Evolutionary conservation across 345 rosid genomes (phyloP).

Genomic region (Salix udensis): DNA sequence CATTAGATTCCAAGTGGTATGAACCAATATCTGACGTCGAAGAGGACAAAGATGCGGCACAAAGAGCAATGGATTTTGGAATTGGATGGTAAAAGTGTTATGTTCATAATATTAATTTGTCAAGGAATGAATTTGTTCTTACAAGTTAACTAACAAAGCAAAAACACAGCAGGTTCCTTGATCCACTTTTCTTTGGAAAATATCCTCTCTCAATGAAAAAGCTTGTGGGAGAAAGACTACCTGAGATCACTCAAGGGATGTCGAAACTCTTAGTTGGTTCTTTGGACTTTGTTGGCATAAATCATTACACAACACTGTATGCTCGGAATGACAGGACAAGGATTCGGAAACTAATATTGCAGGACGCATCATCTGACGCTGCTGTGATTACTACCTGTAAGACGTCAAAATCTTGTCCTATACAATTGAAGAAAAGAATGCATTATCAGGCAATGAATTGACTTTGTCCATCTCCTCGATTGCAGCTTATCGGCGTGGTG

Average conservation of each 20-base stretch:
- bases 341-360: conserved; percentile 67
- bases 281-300: conserved; percentile 71
- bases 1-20: conserved; percentile 82
- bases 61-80: conserved; percentile 73
- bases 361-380: conserved; percentile 79
- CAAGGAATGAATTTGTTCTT: not conserved
- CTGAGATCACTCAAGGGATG: conserved; percentile 51
- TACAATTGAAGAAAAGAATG: not conserved
- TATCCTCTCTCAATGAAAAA: conserved; percentile 75
- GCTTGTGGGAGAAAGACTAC: conserved; percentile 68
- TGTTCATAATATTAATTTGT: not conserved
- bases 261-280: conserved; percentile 46
- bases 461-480: conserved; percentile 5
- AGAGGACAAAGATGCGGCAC: conserved; percentile 80
- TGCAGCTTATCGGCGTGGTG: conserved; percentile 64
- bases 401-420: conserved; percentile 12
- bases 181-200: conserved; percentile 73
- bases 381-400: conserved; percentile 77
- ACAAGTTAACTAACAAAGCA: conserved; percentile 4
- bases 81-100: conserved; percentile 61
- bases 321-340: conserved; percentile 61
- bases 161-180: conserved; percentile 64
- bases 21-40: conserved; percentile 61
- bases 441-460: not conserved
- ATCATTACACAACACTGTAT: conserved; percentile 79